These are phyloP conservation scores for Cladosporium cucumerinum DNA, from an alignment of 2,329 filamentous ascomycete species.

Conservation along the genomic window DNA sequence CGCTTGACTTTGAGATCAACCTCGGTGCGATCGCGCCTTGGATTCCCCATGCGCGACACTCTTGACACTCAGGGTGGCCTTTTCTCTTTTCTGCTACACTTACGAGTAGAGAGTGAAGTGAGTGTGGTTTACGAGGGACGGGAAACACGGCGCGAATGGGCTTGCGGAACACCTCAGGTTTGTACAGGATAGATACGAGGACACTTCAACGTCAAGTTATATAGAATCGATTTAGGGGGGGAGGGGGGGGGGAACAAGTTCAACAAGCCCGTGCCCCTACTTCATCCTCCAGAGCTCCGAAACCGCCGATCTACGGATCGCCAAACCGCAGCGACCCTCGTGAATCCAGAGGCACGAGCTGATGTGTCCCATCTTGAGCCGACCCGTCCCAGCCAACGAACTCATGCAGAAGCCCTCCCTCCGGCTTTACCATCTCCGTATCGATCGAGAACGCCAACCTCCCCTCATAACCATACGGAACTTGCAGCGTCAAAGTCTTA, in stretches of 20 bases:
- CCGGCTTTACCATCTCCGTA: not conserved
- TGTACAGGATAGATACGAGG: not conserved
- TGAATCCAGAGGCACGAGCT: not conserved
- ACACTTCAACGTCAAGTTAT: not conserved
- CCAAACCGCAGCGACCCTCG: not conserved
- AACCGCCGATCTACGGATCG: not conserved
- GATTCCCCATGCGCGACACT: conserved; percentile 22
- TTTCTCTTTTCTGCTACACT: conserved; percentile 25
- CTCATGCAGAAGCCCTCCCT: not conserved
- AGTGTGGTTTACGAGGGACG: not conserved
- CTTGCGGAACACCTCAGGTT: not conserved
- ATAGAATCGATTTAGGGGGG: too few relatives aligned
- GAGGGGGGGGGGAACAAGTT: too few relatives aligned
- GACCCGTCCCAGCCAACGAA: not conserved
- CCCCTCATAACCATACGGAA: not conserved
- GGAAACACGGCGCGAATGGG: not conserved
- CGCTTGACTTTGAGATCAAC: conserved; percentile 21
- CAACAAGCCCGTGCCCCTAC: not conserved
- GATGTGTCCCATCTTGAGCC: not conserved
- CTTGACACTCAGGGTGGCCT: conserved; percentile 22
- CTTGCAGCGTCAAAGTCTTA: too few relatives aligned
- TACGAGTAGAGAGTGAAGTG: conserved; percentile 16
- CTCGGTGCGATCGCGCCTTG: conserved; percentile 21
- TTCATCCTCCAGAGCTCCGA: not conserved
- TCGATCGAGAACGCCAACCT: not conserved